Conservation (phyloP, 1,284 basidiomycete genomes). For the Naganishia liquefaciens region DNA sequence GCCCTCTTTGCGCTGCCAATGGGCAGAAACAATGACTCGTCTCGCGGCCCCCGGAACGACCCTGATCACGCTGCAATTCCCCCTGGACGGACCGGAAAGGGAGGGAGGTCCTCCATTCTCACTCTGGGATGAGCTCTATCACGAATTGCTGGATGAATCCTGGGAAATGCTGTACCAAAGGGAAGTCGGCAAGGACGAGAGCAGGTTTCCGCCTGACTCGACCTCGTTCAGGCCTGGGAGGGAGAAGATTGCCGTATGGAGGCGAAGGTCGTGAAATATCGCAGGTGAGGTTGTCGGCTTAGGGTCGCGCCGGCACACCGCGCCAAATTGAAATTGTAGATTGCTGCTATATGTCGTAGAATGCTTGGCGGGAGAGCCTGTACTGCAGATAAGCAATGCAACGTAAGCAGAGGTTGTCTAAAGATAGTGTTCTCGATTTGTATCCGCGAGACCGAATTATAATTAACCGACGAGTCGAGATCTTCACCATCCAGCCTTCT, state of each 20-base stretch:
- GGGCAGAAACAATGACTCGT: conserved; percentile 62
- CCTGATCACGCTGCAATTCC: conserved; percentile 64
- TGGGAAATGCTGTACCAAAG: conserved; percentile 58
- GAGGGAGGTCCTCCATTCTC: conserved; percentile 66
- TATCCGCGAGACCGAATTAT: too few species aligned
- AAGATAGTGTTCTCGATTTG: too few species aligned
- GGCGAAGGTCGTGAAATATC: conserved; percentile 13
- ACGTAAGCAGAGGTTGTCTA: too few species aligned
- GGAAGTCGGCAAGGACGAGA: conserved; percentile 59
- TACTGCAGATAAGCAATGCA: too few species aligned
- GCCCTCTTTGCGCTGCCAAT: conserved; percentile 59
- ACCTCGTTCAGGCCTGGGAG: conserved; percentile 33
- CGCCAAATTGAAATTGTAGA: too few species aligned
- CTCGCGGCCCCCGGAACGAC: conserved; percentile 64
- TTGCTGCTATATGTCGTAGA: too few species aligned
- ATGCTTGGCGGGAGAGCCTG: too few species aligned
- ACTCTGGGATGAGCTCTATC: conserved; percentile 63
- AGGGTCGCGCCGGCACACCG: too few species aligned
- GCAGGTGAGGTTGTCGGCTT: too few species aligned
- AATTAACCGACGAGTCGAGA: too few species aligned
- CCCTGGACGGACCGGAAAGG: conserved; percentile 57
- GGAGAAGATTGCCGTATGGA: conserved; percentile 40
- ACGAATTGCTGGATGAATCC: conserved; percentile 58
- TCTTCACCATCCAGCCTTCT: too few species aligned
- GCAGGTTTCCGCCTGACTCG: conserved; percentile 43